These are phyloP conservation scores for Stylonectria norvegica DNA, from an alignment of 2,329 filamentous ascomycete species.

Conservation along the genomic window DNA sequence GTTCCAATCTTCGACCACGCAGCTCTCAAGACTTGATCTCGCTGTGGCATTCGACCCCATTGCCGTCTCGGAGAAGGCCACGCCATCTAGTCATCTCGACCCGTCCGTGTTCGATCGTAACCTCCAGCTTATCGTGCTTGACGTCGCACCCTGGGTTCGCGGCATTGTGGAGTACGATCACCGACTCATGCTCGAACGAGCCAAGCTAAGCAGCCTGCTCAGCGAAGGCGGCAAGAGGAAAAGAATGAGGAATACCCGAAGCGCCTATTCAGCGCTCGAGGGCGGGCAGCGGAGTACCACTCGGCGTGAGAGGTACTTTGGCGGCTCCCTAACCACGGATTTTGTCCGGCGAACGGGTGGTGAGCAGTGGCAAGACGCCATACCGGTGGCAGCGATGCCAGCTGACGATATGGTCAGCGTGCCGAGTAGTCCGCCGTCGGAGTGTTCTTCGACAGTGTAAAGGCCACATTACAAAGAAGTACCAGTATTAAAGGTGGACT, in stretches of 20 bases:
- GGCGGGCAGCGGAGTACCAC: constrained; percentile 65
- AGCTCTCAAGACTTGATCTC: constrained; percentile 50
- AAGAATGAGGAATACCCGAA: constrained; percentile 66
- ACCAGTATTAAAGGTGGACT: too few species aligned
- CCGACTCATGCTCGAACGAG: constrained; percentile 64
- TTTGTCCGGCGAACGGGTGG: constrained; percentile 64
- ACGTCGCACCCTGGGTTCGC: constrained; percentile 88
- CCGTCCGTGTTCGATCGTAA: constrained; percentile 76
- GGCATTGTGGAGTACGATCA: constrained; percentile 76
- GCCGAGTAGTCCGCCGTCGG: constrained; percentile 17
- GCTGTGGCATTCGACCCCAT: constrained; percentile 60
- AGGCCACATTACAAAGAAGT: too few species aligned
- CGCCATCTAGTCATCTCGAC: constrained; percentile 45
- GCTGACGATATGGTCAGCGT: constrained; percentile 13
- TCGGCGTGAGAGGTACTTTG: constrained; percentile 71
- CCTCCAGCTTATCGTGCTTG: constrained; percentile 61
- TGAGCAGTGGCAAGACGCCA: constrained; percentile 35
- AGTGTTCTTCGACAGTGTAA: constrained; percentile 7
- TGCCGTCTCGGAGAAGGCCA: constrained; percentile 46
- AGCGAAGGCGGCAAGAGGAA: constrained; percentile 52
- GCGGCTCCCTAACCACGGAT: constrained; percentile 54
- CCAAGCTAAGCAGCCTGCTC: constrained; percentile 59
- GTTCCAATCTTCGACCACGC: constrained; percentile 26
- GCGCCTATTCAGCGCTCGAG: constrained; percentile 73
- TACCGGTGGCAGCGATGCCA: constrained; percentile 10